A percentile compares a stretch with the other conserved stretches of the same genome.
These are phyloP conservation scores for Dioscorea alata DNA, from an alignment of 106 monocot species.

Conservation along the genomic window DNA sequence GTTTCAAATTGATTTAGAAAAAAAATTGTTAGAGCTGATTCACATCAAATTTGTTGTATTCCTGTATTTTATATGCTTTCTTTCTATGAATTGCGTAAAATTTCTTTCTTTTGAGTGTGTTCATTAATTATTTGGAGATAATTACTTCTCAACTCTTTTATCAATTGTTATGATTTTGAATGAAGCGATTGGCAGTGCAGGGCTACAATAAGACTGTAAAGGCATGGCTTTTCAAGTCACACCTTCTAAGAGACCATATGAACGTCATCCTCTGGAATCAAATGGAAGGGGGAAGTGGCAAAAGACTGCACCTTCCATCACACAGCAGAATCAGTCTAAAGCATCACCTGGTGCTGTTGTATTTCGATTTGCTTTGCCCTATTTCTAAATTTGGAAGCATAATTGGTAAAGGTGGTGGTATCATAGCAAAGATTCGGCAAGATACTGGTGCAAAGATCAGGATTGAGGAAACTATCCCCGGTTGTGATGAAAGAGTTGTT, in stretches of 20 bases:
- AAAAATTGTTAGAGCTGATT: too few species aligned
- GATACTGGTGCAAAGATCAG: constrained; percentile 78
- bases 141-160: too few species aligned
- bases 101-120: too few species aligned
- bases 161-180: too few species aligned
- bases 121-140: too few species aligned
- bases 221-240: constrained; percentile 46
- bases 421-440: constrained; percentile 72
- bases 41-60: too few species aligned
- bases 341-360: constrained; percentile 27
- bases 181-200: too few species aligned
- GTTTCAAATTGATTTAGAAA: too few species aligned
- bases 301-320: constrained; percentile 35
- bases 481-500: constrained; percentile 78
- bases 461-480: constrained; percentile 61
- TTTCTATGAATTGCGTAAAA: too few species aligned
- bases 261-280: constrained; percentile 32
- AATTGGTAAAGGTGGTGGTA: constrained; percentile 89
- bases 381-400: constrained; percentile 68
- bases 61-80: too few species aligned
- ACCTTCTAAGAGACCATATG: constrained; percentile 64
- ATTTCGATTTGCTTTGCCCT: constrained; percentile 72
- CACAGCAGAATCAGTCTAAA: constrained; percentile 28
- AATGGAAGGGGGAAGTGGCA: constrained; percentile 65
- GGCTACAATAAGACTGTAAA: neutral